Base-by-base conservation (phyloP, 257 asterid genomes). In the Asclepias syriaca region DNA sequence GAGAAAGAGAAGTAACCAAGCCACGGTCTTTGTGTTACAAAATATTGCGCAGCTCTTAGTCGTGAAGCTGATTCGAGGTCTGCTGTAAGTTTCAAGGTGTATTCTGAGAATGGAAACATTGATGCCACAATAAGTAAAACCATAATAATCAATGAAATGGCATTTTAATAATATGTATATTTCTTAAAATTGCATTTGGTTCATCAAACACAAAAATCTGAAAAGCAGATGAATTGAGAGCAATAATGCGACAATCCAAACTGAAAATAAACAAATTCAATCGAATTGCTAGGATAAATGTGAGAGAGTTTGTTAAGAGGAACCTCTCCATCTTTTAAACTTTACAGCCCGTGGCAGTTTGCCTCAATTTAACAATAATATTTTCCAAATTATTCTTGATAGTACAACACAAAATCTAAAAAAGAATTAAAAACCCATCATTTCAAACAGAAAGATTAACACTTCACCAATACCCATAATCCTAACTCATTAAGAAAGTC, bases 21-120 rank as follows among this genome's bases (percentile, higher is more conserved):
- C 99, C 99, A 94, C 24, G 97, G 99, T 84, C 99, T 87, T 48
- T 81, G 88, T 2, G 97, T 90, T 8, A 87, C 87, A 61, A 94
- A 66, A 85, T 82, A 94, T 18, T 83, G 96, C 37, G 97, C 89
- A 76, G 91, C 85, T 72, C 87, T 94, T 83, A 84, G 75, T 49
- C 82, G 85, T 29, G 87, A 86, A 65, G 92, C 93, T 61, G 90
- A 81, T 71, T 94, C 98, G 34, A 93, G 90, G 90, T 93, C 90
- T 27, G 88, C 87, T 24, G 85, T 85, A 81, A 86, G 87, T 69
- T 85, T 82, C 51, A 78, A 53, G 13, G 82, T 84, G 74, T 75
- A 85, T 77, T 93, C 97, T 91, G 82, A 60, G 37, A 55, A 27
- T 64, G 11, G 27, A 54, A 9, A 18, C 19, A 29, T 24, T 29